Evolutionary conservation across 1,284 basidiomycete species (phyloP).

Genomic region (Pyrrhoderma lamaoense): DNA sequence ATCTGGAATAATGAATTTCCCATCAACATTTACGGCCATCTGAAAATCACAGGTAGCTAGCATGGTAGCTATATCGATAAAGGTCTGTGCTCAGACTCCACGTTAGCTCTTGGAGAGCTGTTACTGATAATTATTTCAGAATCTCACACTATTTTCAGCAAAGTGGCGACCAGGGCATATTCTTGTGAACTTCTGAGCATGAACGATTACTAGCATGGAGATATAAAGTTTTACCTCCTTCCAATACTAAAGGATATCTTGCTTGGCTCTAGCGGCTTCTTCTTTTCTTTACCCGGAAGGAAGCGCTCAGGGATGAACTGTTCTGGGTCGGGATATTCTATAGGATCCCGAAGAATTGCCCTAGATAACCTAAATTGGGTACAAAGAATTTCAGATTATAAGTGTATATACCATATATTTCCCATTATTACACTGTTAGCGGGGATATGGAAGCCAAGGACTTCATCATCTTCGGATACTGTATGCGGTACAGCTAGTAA

Average conservation of each 20-base stretch:
- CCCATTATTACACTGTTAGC: constrained; percentile 17
- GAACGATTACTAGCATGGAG: neutral
- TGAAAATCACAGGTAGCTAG: too few species aligned
- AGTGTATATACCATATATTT: constrained; percentile 21
- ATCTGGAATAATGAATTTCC: constrained; percentile 1
- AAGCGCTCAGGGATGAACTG: constrained; percentile 19
- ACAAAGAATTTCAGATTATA: constrained; percentile 18
- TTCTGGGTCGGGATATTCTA: constrained; percentile 13
- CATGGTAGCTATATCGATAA: constrained; percentile 11
- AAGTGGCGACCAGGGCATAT: too few species aligned
- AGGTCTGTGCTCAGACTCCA: too few species aligned
- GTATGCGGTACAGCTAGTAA: constrained; percentile 17
- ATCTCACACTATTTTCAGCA: too few species aligned
- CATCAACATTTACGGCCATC: neutral
- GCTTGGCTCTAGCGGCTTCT: neutral
- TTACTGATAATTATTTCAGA: too few species aligned
- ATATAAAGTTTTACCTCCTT: neutral
- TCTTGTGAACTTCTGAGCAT: neutral
- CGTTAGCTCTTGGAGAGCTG: neutral
- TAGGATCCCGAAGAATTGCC: constrained; percentile 15
- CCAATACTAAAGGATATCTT: neutral
- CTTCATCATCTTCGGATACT: constrained; percentile 18
- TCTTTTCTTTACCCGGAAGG: neutral
- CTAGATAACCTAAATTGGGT: neutral
- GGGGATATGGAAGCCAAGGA: constrained; percentile 20